Conservation (phyloP, 805 yeast species). For the Pichia paraexigua region DNA sequence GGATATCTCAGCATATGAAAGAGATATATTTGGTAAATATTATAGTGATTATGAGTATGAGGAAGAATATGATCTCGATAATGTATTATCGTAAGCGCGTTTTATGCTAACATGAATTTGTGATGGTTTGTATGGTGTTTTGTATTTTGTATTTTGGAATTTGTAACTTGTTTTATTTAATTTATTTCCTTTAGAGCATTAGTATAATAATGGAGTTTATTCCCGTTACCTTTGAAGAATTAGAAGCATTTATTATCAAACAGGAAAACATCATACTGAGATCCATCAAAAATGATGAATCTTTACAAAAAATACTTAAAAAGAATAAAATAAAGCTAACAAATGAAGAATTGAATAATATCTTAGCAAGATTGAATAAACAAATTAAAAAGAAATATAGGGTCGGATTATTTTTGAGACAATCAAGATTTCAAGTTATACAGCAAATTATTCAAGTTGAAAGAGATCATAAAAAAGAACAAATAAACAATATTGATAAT, state of each 20-base stretch:
- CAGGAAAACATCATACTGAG: slow-evolving; percentile 17
- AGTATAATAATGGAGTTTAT: slow-evolving; percentile 1
- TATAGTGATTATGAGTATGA: neutral
- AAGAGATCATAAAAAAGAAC: slow-evolving; percentile 7
- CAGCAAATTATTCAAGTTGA: slow-evolving; percentile 25
- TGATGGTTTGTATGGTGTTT: neutral
- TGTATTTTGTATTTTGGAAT: neutral
- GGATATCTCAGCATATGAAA: neutral
- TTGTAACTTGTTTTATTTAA: no score
- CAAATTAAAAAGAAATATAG: slow-evolving; percentile 12
- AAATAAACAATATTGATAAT: slow-evolving; percentile 18
- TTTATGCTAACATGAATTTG: neutral
- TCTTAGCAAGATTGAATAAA: slow-evolving; percentile 4
- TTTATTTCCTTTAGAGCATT: no score
- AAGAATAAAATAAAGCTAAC: slow-evolving; percentile 7
- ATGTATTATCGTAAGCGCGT: neutral
- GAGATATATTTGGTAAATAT: slow-evolving; percentile 8
- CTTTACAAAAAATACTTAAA: slow-evolving; percentile 6
- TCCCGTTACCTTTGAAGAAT: slow-evolving; percentile 19
- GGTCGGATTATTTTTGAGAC: slow-evolving; percentile 22
- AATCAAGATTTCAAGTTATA: slow-evolving; percentile 23
- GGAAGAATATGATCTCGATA: slow-evolving; percentile 8
- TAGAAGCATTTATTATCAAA: slow-evolving; percentile 19
- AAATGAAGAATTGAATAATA: slow-evolving; percentile 4
- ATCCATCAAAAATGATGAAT: slow-evolving; percentile 15